phyloP scores from a whole-genome alignment of 1,284 basidiomycete species.

The Melanopsichium pennsylvanicum region DNA sequence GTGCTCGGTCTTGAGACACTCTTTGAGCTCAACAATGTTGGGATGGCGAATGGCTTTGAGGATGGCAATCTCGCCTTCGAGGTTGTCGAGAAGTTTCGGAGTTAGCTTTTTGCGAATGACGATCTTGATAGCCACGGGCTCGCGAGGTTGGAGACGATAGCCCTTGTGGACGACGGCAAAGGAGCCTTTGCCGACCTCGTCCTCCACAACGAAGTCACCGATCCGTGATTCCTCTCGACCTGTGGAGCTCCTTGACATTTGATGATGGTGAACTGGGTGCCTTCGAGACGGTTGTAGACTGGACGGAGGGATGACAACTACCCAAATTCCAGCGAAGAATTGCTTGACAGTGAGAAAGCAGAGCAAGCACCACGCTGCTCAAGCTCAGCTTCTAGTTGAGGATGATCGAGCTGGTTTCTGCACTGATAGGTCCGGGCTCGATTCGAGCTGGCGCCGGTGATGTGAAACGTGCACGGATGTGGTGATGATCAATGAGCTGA shows the following conservation, averaged over 20 bases:
- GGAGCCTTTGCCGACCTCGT: slow-evolving; percentile 76
- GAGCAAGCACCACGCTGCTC: too few species aligned
- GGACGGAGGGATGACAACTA: not conserved
- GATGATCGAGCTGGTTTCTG: too few species aligned
- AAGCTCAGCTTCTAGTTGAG: too few species aligned
- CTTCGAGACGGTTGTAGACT: not conserved
- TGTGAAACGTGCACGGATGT: too few species aligned
- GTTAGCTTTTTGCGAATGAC: slow-evolving; percentile 88
- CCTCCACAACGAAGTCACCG: slow-evolving; percentile 69
- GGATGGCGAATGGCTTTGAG: slow-evolving; percentile 91
- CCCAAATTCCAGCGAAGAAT: not conserved
- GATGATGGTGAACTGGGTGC: not conserved
- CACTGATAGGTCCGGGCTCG: too few species aligned
- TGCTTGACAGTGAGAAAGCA: too few species aligned
- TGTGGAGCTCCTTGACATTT: slow-evolving; percentile 31
- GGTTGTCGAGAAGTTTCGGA: slow-evolving; percentile 91
- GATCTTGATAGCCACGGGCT: slow-evolving; percentile 87
- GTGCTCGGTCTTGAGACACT: slow-evolving; percentile 89
- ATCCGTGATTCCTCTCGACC: slow-evolving; percentile 47
- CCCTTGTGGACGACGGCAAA: slow-evolving; percentile 97
- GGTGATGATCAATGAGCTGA: too few species aligned
- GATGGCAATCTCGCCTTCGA: slow-evolving; percentile 96
- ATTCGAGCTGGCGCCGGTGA: too few species aligned
- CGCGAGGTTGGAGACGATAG: slow-evolving; percentile 67
- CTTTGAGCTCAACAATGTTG: slow-evolving; percentile 90